Conservation (phyloP, 306 rosid species). For the Oemleria cerasiformis region DNA sequence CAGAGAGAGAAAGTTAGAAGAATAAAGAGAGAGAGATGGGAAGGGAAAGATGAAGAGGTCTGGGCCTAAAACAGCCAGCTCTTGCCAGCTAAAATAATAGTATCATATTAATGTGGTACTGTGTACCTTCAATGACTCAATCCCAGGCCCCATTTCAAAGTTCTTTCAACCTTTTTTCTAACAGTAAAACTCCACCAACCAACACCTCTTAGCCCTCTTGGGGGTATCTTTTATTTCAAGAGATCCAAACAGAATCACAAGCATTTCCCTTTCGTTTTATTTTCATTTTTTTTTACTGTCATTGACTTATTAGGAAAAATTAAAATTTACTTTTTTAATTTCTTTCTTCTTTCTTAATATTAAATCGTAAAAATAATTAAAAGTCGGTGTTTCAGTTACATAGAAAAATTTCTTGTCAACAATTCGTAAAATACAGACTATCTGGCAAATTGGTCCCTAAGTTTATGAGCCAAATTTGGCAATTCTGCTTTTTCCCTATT, state of each 20-base stretch:
- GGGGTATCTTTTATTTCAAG: conserved; percentile 13
- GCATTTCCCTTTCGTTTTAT: neutral
- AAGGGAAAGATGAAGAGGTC: conserved; percentile 4
- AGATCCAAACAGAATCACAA: neutral
- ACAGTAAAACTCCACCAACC: conserved; percentile 11
- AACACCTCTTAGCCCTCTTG: neutral
- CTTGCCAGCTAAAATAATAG: conserved; percentile 53
- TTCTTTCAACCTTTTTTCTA: conserved; percentile 4
- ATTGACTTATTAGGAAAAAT: neutral
- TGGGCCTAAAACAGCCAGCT: conserved; percentile 54
- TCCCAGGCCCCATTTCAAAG: conserved; percentile 17
- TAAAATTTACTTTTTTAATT: no score
- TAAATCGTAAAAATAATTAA: no score
- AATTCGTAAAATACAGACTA: no score
- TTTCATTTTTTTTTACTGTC: neutral
- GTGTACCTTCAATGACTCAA: conserved; percentile 27
- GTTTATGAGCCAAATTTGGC: neutral
- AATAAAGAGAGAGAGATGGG: neutral
- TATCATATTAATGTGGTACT: neutral
- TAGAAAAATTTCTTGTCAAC: no score
- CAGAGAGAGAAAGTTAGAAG: conserved; percentile 14
- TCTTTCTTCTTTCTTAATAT: no score
- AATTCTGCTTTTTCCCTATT: neutral
- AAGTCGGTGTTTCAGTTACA: no score
- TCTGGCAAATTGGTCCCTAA: no score